Evolutionary conservation across 805 yeast genomes (phyloP).

Genomic region (Candida ascalaphidarum): DNA sequence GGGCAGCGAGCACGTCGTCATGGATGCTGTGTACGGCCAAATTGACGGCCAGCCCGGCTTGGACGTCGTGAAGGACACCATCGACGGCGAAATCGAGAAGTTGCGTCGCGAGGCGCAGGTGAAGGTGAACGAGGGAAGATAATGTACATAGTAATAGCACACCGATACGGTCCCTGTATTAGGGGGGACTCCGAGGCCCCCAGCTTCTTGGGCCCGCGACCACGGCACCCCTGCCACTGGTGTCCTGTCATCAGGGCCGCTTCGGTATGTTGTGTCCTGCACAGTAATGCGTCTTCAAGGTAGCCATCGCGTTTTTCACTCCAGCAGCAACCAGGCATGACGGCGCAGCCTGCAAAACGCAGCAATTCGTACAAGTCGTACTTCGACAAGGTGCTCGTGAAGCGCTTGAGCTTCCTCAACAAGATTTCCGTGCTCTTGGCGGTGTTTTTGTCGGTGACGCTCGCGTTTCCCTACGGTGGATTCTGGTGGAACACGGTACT

Average conservation of each 20-base stretch:
- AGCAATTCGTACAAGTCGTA: slow-evolving; percentile 12
- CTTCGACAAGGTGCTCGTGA: slow-evolving; percentile 21
- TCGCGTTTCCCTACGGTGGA: slow-evolving; percentile 18
- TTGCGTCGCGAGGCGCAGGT: slow-evolving; percentile 28
- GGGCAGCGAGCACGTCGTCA: slow-evolving; percentile 22
- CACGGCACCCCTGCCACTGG: no score
- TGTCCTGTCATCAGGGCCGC: no score
- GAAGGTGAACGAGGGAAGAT: slow-evolving; percentile 16
- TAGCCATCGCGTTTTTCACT: no score
- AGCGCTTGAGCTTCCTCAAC: slow-evolving; percentile 27
- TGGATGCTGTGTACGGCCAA: slow-evolving; percentile 31
- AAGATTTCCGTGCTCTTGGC: slow-evolving; percentile 21
- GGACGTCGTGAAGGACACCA: slow-evolving; percentile 24
- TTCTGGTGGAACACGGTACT: slow-evolving; percentile 23
- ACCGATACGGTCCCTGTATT: no score
- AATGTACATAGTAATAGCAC: no score
- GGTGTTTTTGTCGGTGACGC: slow-evolving; percentile 12
- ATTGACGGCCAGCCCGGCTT: slow-evolving; percentile 35
- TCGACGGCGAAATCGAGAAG: slow-evolving; percentile 30
- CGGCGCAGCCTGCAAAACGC: slow-evolving; percentile 2
- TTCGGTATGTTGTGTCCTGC: no score
- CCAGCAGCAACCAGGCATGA: no score
- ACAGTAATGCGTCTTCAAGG: no score
- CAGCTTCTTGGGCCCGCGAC: no score
- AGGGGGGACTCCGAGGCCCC: no score